Evolutionary conservation across 805 yeast genomes (phyloP).

Genomic region (Myxozyma vanderwaltii): DNA sequence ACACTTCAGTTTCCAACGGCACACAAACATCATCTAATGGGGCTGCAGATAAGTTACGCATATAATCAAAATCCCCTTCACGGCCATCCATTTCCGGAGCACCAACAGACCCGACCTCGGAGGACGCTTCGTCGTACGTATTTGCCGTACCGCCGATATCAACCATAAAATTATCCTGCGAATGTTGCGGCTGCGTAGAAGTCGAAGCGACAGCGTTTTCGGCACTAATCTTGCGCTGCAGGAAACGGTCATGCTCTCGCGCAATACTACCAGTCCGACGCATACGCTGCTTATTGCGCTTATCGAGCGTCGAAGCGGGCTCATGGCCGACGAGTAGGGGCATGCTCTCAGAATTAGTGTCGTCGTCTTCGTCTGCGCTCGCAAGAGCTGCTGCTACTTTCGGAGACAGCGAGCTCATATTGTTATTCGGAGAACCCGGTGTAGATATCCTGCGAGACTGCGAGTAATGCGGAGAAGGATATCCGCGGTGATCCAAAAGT

Average conservation of each 20-base stretch:
- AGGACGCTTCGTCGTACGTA: neutral
- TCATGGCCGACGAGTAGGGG: slow-evolving; percentile 1
- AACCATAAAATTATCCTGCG: slow-evolving; percentile 3
- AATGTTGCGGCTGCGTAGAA: neutral
- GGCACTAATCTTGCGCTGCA: slow-evolving; percentile 4
- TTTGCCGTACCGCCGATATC: neutral
- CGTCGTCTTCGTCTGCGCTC: slow-evolving; percentile 12
- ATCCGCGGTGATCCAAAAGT: slow-evolving; percentile 25
- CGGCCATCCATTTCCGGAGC: neutral
- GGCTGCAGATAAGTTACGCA: slow-evolving; percentile 41
- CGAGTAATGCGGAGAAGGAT: slow-evolving; percentile 5
- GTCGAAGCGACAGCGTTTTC: neutral
- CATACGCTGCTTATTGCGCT: slow-evolving; percentile 15
- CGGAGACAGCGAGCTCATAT: neutral
- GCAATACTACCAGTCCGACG: slow-evolving; percentile 16
- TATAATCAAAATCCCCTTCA: slow-evolving; percentile 10
- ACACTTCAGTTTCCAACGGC: slow-evolving; percentile 59
- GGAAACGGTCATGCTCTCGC: slow-evolving; percentile 11
- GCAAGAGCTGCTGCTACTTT: slow-evolving; percentile 6
- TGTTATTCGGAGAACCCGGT: neutral
- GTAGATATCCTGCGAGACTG: slow-evolving; percentile 10
- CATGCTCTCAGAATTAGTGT: slow-evolving; percentile 1
- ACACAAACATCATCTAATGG: slow-evolving; percentile 91
- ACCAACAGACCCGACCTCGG: slow-evolving; percentile 1
- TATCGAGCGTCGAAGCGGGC: slow-evolving; percentile 10